These are phyloP conservation scores for thale cress (Arabidopsis thaliana) DNA, from an alignment of 345 rosid genomes.

Conservation along the genomic window DNA sequence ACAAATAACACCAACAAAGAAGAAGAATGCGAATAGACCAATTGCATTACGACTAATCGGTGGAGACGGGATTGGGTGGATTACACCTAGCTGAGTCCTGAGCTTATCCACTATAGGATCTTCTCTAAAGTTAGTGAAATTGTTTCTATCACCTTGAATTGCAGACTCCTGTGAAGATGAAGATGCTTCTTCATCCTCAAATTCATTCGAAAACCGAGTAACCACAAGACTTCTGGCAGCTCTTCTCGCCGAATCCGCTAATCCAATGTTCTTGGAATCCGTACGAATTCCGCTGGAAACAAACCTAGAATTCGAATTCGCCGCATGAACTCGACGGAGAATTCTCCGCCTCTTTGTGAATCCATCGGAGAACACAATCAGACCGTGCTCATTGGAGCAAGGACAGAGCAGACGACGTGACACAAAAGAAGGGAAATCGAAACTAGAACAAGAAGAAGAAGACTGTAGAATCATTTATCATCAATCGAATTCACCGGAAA, in stretches of 20 bases:
- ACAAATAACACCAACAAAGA: conserved; percentile 90
- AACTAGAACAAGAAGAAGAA: conserved; percentile 49
- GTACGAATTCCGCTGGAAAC: conserved; percentile 50
- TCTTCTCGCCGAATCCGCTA: conserved; percentile 47
- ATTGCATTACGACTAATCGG: conserved; percentile 69
- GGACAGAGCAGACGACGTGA: conserved; percentile 48
- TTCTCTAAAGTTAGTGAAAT: conserved; percentile 66
- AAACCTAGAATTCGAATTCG: conserved; percentile 43
- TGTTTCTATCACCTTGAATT: conserved; percentile 50
- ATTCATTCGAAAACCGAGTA: conserved; percentile 57
- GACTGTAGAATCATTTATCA: conserved; percentile 63
- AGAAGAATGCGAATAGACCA: conserved; percentile 79
- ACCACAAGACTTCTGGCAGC: conserved; percentile 49
- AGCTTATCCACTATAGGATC: conserved; percentile 92
- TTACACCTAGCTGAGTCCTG: conserved; percentile 82
- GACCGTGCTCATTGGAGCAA: conserved; percentile 51
- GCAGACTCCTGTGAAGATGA: conserved; percentile 47
- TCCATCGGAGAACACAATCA: conserved; percentile 38
- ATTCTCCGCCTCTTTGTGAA: conserved; percentile 28
- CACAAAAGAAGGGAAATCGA: conserved; percentile 34
- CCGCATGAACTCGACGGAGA: conserved; percentile 29
- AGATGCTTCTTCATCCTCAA: conserved; percentile 38
- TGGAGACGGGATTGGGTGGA: conserved; percentile 93
- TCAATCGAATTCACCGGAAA: conserved; percentile 29
- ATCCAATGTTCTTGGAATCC: conserved; percentile 44